Conservation (phyloP, 2,329 filamentous ascomycete genomes). For the Xylariales sp. region DNA sequence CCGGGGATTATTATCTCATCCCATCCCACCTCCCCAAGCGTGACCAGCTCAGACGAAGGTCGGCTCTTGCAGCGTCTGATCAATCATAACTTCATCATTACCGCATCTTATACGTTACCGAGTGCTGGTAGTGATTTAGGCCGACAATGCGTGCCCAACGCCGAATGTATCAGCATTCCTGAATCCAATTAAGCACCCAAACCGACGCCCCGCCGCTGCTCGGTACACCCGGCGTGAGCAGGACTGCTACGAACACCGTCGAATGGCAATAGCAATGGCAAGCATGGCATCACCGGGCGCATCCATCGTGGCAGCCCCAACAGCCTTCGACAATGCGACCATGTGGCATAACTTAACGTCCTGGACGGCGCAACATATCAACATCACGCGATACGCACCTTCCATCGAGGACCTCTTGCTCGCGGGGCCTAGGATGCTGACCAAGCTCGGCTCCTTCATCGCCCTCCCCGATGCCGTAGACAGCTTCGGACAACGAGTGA, state of each 20-base stretch:
- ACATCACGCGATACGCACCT: conserved; percentile 56
- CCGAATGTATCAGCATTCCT: neutral
- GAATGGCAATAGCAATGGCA: neutral
- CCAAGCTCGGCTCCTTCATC: conserved; percentile 56
- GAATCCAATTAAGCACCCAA: no score
- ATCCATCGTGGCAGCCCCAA: conserved; percentile 21
- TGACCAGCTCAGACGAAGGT: neutral
- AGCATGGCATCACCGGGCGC: conserved; percentile 26
- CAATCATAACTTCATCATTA: neutral
- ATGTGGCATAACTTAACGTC: conserved; percentile 50
- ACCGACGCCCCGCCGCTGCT: no score
- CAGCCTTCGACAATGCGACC: conserved; percentile 35
- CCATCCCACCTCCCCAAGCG: conserved; percentile 3
- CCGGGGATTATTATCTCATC: conserved; percentile 1
- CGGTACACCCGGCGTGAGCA: no score
- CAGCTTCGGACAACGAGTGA: conserved; percentile 49
- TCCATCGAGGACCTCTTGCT: conserved; percentile 65
- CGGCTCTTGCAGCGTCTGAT: neutral
- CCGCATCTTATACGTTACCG: neutral
- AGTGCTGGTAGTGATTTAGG: neutral
- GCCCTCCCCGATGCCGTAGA: conserved; percentile 56
- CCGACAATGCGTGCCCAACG: neutral
- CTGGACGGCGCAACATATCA: conserved; percentile 48
- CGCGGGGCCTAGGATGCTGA: conserved; percentile 66
- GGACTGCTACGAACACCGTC: no score